These are phyloP conservation scores for Paecilomyces fulvus DNA, from an alignment of 2,329 filamentous ascomycete genomes.

Conservation along the genomic window DNA sequence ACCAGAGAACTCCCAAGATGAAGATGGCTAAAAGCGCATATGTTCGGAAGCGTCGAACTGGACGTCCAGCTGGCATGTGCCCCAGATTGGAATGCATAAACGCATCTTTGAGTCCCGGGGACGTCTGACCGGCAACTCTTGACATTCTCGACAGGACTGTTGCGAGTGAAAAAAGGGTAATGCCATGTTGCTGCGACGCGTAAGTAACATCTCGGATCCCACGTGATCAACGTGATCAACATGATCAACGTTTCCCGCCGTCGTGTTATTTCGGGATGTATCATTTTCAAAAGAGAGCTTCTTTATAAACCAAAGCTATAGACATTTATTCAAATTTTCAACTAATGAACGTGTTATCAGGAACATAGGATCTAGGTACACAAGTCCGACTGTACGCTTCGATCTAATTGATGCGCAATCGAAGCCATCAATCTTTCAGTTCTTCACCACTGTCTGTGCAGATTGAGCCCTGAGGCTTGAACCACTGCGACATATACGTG, in stretches of 20 bases:
- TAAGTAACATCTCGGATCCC: background rate
- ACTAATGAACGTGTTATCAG: too few relatives aligned
- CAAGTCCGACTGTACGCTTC: too few relatives aligned
- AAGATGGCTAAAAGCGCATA: slow-evolving; percentile 6
- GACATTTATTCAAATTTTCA: too few relatives aligned
- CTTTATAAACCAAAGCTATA: too few relatives aligned
- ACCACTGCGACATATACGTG: background rate
- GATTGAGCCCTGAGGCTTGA: background rate
- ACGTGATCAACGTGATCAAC: background rate
- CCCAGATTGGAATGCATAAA: background rate
- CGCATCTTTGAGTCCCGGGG: background rate
- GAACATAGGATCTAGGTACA: too few relatives aligned
- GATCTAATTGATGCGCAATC: too few relatives aligned
- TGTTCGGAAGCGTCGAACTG: slow-evolving; percentile 4
- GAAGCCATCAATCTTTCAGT: too few relatives aligned
- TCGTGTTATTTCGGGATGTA: background rate
- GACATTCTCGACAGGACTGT: background rate
- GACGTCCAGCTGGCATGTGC: background rate
- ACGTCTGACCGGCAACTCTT: background rate
- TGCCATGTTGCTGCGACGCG: background rate
- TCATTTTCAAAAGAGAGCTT: too few relatives aligned
- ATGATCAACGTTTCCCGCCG: background rate
- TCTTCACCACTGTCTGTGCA: background rate
- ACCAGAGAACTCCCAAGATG: slow-evolving; percentile 5
- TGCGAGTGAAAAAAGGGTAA: background rate